Percentiles rank a stretch among this genome's conserved stretches.
Conservation (phyloP, 371 early-diverging fungal genomes). For the Mortierella sp. region DNA sequence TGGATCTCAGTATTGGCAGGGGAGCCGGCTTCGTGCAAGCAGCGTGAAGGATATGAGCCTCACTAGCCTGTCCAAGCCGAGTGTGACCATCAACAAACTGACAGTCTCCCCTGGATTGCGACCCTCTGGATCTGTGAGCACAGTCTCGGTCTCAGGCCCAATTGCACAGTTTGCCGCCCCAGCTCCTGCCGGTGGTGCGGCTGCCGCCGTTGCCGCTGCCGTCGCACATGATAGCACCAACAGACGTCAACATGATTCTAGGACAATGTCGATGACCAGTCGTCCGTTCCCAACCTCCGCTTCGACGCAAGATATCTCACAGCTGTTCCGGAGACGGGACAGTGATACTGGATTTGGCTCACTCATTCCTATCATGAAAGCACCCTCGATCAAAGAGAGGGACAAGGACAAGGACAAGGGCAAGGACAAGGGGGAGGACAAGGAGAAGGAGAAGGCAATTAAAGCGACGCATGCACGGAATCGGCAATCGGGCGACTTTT, state of each 20-base stretch:
- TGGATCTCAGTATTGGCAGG: background rate
- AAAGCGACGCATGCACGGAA: conserved; percentile 26
- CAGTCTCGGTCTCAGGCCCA: conserved; percentile 4
- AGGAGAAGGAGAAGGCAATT: no score
- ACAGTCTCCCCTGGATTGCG: conserved; percentile 25
- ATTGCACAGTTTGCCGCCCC: background rate
- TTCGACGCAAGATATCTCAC: conserved; percentile 26
- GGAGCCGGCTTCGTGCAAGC: conserved; percentile 5
- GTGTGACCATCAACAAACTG: conserved; percentile 16
- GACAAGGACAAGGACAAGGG: no score
- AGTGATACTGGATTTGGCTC: conserved; percentile 38
- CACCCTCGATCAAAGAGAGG: conserved; percentile 17
- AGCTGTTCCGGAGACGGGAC: conserved; percentile 35
- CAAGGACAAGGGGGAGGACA: no score
- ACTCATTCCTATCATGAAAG: conserved; percentile 14
- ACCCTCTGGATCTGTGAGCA: background rate
- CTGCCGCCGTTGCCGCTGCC: no score
- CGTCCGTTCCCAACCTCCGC: background rate
- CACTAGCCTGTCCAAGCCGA: conserved; percentile 1
- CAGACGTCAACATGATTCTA: background rate
- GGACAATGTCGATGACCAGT: background rate
- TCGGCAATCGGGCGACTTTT: conserved; percentile 27
- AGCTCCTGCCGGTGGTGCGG: background rate
- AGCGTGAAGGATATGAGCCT: conserved; percentile 13
- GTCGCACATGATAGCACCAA: no score